These are phyloP conservation scores for Xylaria grammica DNA, from an alignment of 495 filamentous ascomycete genomes.

Conservation along the genomic window DNA sequence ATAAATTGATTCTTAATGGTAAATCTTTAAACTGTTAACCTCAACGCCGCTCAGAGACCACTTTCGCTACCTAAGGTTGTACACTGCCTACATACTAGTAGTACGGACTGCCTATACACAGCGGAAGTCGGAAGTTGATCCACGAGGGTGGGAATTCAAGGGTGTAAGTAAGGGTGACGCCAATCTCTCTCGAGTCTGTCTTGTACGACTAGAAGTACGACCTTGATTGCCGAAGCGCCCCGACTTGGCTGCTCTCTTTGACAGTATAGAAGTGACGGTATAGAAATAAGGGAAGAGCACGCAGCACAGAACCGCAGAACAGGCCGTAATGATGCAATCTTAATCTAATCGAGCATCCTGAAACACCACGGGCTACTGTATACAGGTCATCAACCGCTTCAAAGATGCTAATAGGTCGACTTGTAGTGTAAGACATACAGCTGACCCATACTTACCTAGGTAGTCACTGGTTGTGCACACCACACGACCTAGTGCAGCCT, in stretches of 20 bases:
- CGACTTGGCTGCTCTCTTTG: background rate
- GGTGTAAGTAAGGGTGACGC: background rate
- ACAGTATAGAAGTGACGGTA: background rate
- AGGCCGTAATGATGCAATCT: background rate
- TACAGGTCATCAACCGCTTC: background rate
- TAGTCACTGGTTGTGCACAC: background rate
- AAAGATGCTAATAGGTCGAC: background rate
- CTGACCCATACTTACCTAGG: background rate
- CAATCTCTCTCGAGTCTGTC: background rate
- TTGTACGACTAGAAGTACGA: conserved; percentile 4
- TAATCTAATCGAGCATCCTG: background rate
- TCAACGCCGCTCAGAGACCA: too few relatives aligned
- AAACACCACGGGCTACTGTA: conserved; percentile 4
- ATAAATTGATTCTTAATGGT: too few relatives aligned
- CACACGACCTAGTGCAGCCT: background rate
- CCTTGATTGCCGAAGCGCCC: background rate
- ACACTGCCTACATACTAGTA: background rate
- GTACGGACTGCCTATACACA: background rate
- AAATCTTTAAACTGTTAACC: too few relatives aligned
- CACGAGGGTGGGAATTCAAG: conserved; percentile 2
- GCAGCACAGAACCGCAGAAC: background rate
- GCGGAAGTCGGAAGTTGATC: background rate
- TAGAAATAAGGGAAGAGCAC: background rate
- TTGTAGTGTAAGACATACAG: background rate
- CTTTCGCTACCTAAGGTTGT: too few relatives aligned